Conservation (phyloP, 1,139 yeast species). For the Groenewaldozyma auringiensis region DNA sequence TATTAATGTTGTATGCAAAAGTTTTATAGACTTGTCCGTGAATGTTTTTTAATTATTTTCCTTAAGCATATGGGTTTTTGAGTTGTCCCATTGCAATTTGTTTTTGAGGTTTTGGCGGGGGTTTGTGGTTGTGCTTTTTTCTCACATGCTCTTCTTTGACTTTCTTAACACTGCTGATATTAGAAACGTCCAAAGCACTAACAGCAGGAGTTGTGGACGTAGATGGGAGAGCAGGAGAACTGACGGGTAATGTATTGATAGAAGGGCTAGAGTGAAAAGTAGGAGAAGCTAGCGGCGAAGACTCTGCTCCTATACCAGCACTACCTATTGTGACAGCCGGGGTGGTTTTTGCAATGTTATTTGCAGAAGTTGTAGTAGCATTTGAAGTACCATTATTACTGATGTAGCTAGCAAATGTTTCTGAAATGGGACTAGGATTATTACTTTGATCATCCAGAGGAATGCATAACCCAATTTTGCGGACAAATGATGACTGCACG, state of each 20-base stretch:
- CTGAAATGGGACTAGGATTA: neutral
- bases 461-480: slow-evolving; percentile 59
- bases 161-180: slow-evolving; percentile 9
- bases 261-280: neutral
- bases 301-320: neutral
- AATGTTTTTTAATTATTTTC: neutral
- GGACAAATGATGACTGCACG: slow-evolving; percentile 71
- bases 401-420: neutral
- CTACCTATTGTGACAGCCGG: neutral
- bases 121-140: slow-evolving; percentile 20
- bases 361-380: neutral
- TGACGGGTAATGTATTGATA: neutral
- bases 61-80: slow-evolving; percentile 14
- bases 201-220: slow-evolving; percentile 7
- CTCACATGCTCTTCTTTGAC: slow-evolving; percentile 14
- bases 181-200: slow-evolving; percentile 12
- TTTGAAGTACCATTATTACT: neutral
- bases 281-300: neutral
- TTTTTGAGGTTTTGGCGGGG: slow-evolving; percentile 17
- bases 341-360: neutral
- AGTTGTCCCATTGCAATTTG: slow-evolving; percentile 14
- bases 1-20: slow-evolving; percentile 3
- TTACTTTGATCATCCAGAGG: slow-evolving; percentile 34
- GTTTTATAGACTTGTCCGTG: neutral
- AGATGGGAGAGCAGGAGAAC: slow-evolving; percentile 14